phyloP scores from a whole-genome alignment of 495 filamentous ascomycete genomes.

The Lophium mytilinum region DNA sequence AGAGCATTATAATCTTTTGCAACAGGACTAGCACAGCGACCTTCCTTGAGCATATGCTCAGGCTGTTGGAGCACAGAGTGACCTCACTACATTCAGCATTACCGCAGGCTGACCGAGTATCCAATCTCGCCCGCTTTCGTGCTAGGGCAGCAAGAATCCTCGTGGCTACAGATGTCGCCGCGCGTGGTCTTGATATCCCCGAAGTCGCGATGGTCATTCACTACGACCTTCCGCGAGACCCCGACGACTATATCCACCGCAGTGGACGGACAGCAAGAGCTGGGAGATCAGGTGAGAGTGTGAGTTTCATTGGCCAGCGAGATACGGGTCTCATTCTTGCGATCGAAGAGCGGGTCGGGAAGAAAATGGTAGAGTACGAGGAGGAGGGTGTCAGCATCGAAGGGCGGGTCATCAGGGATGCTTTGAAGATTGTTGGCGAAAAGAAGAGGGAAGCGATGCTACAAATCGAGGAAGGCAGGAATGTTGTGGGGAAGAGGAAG shows the following conservation, averaged over 20 bases:
- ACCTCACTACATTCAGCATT: slow-evolving; percentile 84
- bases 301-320: slow-evolving; percentile 86
- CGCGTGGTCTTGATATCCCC: slow-evolving; percentile 93
- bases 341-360: slow-evolving; percentile 77
- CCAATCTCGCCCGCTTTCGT: slow-evolving; percentile 85
- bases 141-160: slow-evolving; percentile 85
- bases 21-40: slow-evolving; percentile 87
- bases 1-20: slow-evolving; percentile 84
- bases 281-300: slow-evolving; percentile 67
- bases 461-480: slow-evolving; percentile 84
- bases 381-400: slow-evolving; percentile 90
- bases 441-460: slow-evolving; percentile 84
- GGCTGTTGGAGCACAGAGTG: slow-evolving; percentile 77
- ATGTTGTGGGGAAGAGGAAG: slow-evolving; percentile 71
- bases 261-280: slow-evolving; percentile 93
- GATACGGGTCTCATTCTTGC: slow-evolving; percentile 80
- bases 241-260: slow-evolving; percentile 95
- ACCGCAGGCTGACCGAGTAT: slow-evolving; percentile 69
- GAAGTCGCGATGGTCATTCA: slow-evolving; percentile 86
- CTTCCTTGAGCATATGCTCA: slow-evolving; percentile 75
- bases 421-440: slow-evolving; percentile 78
- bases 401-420: slow-evolving; percentile 70
- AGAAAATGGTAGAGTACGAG: slow-evolving; percentile 68
- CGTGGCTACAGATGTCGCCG: slow-evolving; percentile 91
- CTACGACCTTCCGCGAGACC: slow-evolving; percentile 89